These are phyloP conservation scores for Hypoxylon sp. DNA, from an alignment of 2,329 filamentous ascomycete species.

Conservation along the genomic window DNA sequence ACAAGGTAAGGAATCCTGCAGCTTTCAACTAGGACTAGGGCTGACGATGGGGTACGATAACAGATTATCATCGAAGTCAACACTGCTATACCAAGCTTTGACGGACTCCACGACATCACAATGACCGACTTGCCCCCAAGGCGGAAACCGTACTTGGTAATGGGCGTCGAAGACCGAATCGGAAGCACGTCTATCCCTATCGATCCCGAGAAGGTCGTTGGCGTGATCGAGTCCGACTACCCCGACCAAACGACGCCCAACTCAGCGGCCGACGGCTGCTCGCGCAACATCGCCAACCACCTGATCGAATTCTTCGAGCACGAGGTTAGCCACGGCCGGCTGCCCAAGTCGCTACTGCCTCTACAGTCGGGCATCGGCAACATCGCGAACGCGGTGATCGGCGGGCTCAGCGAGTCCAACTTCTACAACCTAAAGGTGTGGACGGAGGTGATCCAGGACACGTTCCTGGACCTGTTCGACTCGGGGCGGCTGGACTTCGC, in stretches of 20 bases:
- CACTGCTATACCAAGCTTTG: slow-evolving; percentile 84
- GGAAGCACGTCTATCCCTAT: slow-evolving; percentile 85
- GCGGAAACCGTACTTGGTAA: slow-evolving; percentile 88
- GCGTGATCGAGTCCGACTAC: slow-evolving; percentile 86
- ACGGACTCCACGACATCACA: slow-evolving; percentile 91
- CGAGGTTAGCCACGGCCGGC: slow-evolving; percentile 81
- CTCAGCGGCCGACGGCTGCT: slow-evolving; percentile 78
- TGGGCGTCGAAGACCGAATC: slow-evolving; percentile 86
- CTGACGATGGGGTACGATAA: slow-evolving; percentile 10
- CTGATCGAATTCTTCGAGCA: slow-evolving; percentile 87
- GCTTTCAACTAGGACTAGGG: not conserved
- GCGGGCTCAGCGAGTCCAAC: slow-evolving; percentile 82
- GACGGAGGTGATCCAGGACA: slow-evolving; percentile 94
- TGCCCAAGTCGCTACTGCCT: slow-evolving; percentile 81
- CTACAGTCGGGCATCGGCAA: slow-evolving; percentile 92
- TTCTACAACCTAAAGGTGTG: slow-evolving; percentile 91
- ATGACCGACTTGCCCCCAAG: slow-evolving; percentile 85
- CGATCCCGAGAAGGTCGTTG: slow-evolving; percentile 86
- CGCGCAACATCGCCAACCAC: slow-evolving; percentile 78
- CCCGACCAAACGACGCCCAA: slow-evolving; percentile 81
- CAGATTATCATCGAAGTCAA: slow-evolving; percentile 91
- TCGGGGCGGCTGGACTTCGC: slow-evolving; percentile 88
- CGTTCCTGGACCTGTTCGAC: slow-evolving; percentile 93
- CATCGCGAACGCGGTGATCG: slow-evolving; percentile 91
- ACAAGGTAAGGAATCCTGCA: slow-evolving; percentile 68